Base-by-base conservation (phyloP, 441 rosid species). In the Raphanus hybrid region DNA sequence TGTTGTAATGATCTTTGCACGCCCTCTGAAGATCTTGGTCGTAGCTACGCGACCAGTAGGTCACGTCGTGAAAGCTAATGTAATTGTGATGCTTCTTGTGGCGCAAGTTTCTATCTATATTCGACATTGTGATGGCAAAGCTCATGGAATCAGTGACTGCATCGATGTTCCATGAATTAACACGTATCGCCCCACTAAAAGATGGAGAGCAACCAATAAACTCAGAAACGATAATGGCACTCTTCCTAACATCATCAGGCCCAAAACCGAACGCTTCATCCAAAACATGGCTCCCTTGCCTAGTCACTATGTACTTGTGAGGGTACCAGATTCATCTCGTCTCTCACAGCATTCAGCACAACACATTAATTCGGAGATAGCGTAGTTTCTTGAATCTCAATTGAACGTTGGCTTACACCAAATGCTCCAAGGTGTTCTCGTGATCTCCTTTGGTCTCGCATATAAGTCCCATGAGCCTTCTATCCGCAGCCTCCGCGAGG, bases 321-420 rank as follows among this genome's bases (percentile, higher is more conserved):
- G 98, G 26, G 89, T 68, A 89, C 90, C 86, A 93, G 73, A 82
- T 93, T 93, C 98, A 93, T 91, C 64, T 97, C 98, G 80, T 93
- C 98, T 71, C 98, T 87, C 15, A 93, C 88, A 59, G 93, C 89
- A 79, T 85, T 93, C 77, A 91, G 97, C 70, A 91, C 87, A 76
- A 89, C 88, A 65, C 94, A 23, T 23, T 23, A 23, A 93, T 35
- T 91, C 93, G 0, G 98, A 85, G 50, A 93, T 75, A 0, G 93
- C 87, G 70, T 85, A 93, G 45, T 87, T 23, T 23, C 26, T 23
- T 23, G 26, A 23, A 23, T 23, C 26, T 23, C 26, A 23, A 23
- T 23, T 23, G 26, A 23, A 23, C 26, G 26, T 23, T 23, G 26
- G 26, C 26, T 23, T 23, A 23, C 26, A 23, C 26, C 26, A 23